A percentile compares a stretch with the other conserved stretches of the same genome.
These are phyloP conservation scores for Lepidium campestre DNA, from an alignment of 441 rosid species.

Conservation along the genomic window DNA sequence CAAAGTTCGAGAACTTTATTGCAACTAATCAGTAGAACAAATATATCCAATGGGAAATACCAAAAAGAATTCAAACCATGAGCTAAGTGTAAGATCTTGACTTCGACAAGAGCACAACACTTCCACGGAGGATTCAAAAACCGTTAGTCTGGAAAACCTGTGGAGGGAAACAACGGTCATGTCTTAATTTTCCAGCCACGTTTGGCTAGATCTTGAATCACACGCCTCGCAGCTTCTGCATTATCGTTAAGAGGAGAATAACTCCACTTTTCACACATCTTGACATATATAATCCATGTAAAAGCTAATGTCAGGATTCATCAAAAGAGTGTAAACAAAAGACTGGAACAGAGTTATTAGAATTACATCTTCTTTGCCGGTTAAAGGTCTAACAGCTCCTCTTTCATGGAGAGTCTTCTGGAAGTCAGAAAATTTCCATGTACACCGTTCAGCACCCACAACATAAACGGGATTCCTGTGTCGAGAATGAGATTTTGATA, in stretches of 20 bases:
- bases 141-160: slow-evolving; percentile 7
- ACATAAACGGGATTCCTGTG: slow-evolving; percentile 64
- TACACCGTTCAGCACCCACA: slow-evolving; percentile 56
- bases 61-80: neutral
- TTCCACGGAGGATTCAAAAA: neutral
- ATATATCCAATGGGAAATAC: neutral
- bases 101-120: neutral
- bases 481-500: neutral
- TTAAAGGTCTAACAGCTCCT: slow-evolving; percentile 50
- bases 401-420: slow-evolving; percentile 47
- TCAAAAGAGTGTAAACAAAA: neutral
- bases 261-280: slow-evolving; percentile 59
- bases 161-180: slow-evolving; percentile 4
- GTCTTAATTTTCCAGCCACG: slow-evolving; percentile 52
- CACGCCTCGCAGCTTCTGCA: slow-evolving; percentile 48
- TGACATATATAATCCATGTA: slow-evolving; percentile 9
- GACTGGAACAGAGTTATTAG: neutral
- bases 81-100: neutral
- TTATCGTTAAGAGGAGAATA: slow-evolving; percentile 52
- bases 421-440: slow-evolving; percentile 60
- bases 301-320: neutral
- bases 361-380: slow-evolving; percentile 60
- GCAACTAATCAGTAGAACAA: slow-evolving; percentile 13
- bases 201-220: slow-evolving; percentile 44
- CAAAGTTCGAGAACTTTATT: neutral